Base-by-base conservation (phyloP, 352 stramenopile genomes). In the Phytophthora sansomeana region DNA sequence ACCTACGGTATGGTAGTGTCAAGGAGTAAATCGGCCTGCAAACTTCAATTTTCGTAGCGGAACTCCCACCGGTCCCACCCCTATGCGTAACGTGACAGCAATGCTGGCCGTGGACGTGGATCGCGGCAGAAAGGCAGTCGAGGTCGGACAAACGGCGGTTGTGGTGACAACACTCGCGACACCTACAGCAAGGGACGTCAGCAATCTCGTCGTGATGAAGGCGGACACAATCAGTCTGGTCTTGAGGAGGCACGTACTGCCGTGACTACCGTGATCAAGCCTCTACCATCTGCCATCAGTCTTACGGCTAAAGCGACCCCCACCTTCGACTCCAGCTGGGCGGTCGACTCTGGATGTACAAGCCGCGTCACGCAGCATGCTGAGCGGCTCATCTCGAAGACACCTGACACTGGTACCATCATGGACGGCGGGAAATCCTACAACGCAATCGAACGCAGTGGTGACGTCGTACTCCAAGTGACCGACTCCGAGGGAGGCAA, bases 401-500 rank as follows among this genome's bases (percentile, higher is more conserved):
- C 57, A 0, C 9, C 44, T 6, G 24, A 1, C 14, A 44, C 3
- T 29, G 46, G 58, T 2, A 19, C 21, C 24, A 66, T 66, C 38
- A 66, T 36, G 8, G 58, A 52, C 2, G 47, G 58, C 4, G 35
- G 46, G 4, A 66, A 52, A 3, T 21, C 21, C n/a, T 5, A 56
- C 6, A 56, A 44, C 16, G 30, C 32, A 3, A 44, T 43, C 30
- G 13, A 58, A 55, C 36, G 39, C 0, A 65, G n/a, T 55, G 48
- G 54, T 7, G 10, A 46, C 3, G 47, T 70, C 14, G 29, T 19
- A 1, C 36, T 64, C 8, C 1, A 46, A 14, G 48, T 70, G 2
- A 56, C 17, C 6, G 54, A 70, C 54, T 61, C 62, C 17, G 61
- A 65, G 38, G 38, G 38, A 41, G 47, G 29, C 19, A 29, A 57